Evolutionary conservation across 371 early-diverging fungal genomes (phyloP).

Genomic region (Actinomortierella ambigua): DNA sequence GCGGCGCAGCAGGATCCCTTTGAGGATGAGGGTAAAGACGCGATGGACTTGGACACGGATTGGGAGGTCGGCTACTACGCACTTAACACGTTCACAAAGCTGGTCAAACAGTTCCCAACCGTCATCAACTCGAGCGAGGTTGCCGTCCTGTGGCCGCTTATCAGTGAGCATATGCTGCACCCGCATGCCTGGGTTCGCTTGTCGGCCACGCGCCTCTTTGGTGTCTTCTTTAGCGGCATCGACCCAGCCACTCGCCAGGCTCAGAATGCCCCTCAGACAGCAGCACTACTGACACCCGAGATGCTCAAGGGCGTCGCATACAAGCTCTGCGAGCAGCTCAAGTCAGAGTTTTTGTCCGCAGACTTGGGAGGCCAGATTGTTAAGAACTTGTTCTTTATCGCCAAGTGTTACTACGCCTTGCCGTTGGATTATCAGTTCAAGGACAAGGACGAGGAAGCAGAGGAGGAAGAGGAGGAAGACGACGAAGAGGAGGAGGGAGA

Average conservation of each 20-base stretch:
- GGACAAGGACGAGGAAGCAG: constrained; percentile 13
- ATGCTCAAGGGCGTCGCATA: constrained; percentile 61
- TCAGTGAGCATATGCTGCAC: constrained; percentile 68
- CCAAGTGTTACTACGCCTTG: constrained; percentile 69
- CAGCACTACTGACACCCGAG: constrained; percentile 52
- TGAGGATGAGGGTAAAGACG: constrained; percentile 46
- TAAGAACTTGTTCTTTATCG: constrained; percentile 93
- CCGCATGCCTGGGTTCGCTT: constrained; percentile 92
- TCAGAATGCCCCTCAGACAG: constrained; percentile 33
- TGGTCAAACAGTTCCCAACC: constrained; percentile 61
- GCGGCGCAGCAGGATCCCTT: constrained; percentile 37
- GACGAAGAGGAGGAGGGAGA: constrained; percentile 43
- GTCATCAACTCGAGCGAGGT: constrained; percentile 51
- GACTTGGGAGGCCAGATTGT: constrained; percentile 89
- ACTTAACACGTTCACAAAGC: constrained; percentile 75
- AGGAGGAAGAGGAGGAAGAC: constrained; percentile 25
- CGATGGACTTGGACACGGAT: constrained; percentile 58
- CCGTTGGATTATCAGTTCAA: constrained; percentile 13
- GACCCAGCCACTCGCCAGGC: constrained; percentile 58
- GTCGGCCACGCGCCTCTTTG: constrained; percentile 73
- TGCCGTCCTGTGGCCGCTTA: constrained; percentile 59
- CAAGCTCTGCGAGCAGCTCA: constrained; percentile 74
- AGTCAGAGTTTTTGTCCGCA: constrained; percentile 67
- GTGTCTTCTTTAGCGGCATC: constrained; percentile 73
- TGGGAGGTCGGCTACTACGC: constrained; percentile 90